phyloP scores from a whole-genome alignment of 2,329 filamentous ascomycete species.

The Ceratocystis destructans region DNA sequence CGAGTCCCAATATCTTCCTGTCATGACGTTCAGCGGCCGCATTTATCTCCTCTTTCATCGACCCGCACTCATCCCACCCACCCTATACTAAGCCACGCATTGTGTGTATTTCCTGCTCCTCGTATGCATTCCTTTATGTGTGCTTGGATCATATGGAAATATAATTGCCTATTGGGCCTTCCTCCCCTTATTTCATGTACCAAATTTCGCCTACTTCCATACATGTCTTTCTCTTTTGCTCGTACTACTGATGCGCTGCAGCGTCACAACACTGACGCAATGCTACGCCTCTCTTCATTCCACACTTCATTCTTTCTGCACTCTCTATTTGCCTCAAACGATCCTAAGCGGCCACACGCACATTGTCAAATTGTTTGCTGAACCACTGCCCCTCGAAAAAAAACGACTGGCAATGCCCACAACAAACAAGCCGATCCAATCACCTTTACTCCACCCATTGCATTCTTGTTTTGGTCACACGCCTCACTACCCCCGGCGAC shows the following conservation, averaged over 20 bases:
- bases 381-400: not conserved
- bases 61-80: not conserved
- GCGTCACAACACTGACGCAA: conserved; percentile 8
- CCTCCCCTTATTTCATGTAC: not conserved
- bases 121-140: not conserved
- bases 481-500: conserved; percentile 4
- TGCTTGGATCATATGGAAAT: not conserved
- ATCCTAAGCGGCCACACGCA: not conserved
- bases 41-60: not conserved
- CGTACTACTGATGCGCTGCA: not conserved
- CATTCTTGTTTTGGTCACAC: conserved; percentile 8
- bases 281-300: conserved; percentile 2
- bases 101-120: not conserved
- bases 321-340: not conserved
- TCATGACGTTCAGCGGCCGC: not conserved
- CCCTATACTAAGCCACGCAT: not conserved
- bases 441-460: not conserved
- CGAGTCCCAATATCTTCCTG: not conserved
- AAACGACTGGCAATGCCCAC: not conserved
- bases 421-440: conserved; percentile 8
- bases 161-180: not conserved
- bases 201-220: not conserved
- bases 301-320: not conserved
- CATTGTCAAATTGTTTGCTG: not conserved
- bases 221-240: not conserved